Evolutionary conservation across 305 asterid genomes (phyloP).

Genomic region (Fraxinus nigra): DNA sequence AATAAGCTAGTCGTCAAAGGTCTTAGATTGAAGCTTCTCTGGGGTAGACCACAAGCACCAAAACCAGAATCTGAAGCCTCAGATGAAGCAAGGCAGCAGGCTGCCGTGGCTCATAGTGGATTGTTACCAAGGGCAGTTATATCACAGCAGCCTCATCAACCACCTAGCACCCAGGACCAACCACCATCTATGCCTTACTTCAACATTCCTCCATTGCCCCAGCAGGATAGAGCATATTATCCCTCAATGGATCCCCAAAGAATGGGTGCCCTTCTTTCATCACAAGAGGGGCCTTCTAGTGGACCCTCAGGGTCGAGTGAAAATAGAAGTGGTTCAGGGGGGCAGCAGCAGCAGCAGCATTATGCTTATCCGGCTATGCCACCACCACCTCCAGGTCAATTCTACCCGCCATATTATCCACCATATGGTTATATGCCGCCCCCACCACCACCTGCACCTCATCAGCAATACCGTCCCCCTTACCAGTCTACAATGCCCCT

Average conservation of each 20-base stretch:
- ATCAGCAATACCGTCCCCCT: slow-evolving; percentile 53
- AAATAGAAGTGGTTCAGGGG: slow-evolving; percentile 39
- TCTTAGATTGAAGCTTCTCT: slow-evolving; percentile 78
- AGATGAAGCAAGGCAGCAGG: slow-evolving; percentile 75
- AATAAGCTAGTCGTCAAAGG: slow-evolving; percentile 87
- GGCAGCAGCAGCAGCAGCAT: slow-evolving; percentile 45
- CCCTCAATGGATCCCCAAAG: slow-evolving; percentile 99
- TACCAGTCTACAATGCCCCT: slow-evolving; percentile 53
- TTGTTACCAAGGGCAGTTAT: slow-evolving; percentile 80
- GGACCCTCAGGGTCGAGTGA: slow-evolving; percentile 65
- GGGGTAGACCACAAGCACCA: slow-evolving; percentile 85
- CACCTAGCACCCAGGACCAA: slow-evolving; percentile 54
- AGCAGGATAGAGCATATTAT: slow-evolving; percentile 71
- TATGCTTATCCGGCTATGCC: slow-evolving; percentile 50
- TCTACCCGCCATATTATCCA: slow-evolving; percentile 70
- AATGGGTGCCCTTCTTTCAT: slow-evolving; percentile 77
- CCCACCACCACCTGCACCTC: slow-evolving; percentile 51
- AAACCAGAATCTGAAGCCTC: slow-evolving; percentile 57
- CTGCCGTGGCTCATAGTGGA: slow-evolving; percentile 73
- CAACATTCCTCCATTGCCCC: slow-evolving; percentile 78
- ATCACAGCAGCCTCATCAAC: slow-evolving; percentile 81
- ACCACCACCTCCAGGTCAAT: slow-evolving; percentile 74
- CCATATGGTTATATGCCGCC: slow-evolving; percentile 65
- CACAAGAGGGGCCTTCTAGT: slow-evolving; percentile 67
- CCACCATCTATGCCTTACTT: slow-evolving; percentile 76